Evolutionary conservation across 768 basidiomycete species (phyloP), one percentile per base, ranked within the genome.

Genomic region (Auriscalpium vulgare): DNA sequence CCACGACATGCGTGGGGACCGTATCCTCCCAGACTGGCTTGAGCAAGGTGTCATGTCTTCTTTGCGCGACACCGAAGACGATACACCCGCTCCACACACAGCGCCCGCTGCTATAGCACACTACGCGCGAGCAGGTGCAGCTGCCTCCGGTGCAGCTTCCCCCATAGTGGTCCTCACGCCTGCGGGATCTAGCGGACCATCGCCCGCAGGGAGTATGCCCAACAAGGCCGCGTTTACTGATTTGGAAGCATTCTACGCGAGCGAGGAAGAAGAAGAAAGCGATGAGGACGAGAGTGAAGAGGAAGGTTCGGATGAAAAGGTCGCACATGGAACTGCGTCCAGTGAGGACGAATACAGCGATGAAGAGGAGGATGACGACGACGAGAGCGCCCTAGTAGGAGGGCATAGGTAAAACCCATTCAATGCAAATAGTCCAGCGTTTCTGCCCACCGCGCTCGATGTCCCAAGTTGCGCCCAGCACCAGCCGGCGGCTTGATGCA

Each of bases 11-110:
- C 73, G 71, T 5, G 71, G 75, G 46, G 82, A 85, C 56, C 73
- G 68, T 36, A 74, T 57, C 55, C 69, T 95, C 0, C 90, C 91
- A 0, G 91, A 91, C 63, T 97, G 95, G 95, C 76, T 88, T 6
- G 91, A 95, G 68, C 76, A 81, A 54, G 93, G 92, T 0, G 90
- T 90, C 4, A 90, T 93, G 61, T 72, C 88, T 1, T 75, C 79
- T 0, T 70, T 97, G 55, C 79, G 95, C 56, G 87, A 92, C 58
- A 75, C 72, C 17, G 80, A 78, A 47, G 84, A 86, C 10, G 86
- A 87, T 55, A 61, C 61, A 1, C 64, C 65, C n/a, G 64, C 61
- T 1, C 35, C 45, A 8, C 65, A 68, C 17, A 70, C 71, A 43
- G 69, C 64, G 16, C 65, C 71, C 4, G 67, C 71, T 37, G 75